phyloP scores from a whole-genome alignment of 768 basidiomycete species.

The Sarcomyxa edulis region DNA sequence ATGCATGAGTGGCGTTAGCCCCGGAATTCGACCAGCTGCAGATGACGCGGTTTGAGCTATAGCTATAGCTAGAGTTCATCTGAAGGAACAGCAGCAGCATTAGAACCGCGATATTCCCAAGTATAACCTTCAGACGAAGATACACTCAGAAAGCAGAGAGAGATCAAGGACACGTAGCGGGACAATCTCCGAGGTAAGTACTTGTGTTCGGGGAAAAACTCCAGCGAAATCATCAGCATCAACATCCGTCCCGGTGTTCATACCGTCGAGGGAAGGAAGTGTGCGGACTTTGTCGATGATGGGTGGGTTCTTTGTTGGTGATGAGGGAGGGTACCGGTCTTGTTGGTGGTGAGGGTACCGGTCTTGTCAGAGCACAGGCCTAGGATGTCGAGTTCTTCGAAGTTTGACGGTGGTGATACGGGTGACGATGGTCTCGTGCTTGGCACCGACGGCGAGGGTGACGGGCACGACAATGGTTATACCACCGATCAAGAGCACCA shows the following conservation, averaged over 20 bases:
- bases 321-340: conserved; percentile 96
- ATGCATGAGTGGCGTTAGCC: too few species aligned
- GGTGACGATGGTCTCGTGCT: conserved; percentile 99
- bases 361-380: conserved; percentile 99
- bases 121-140: too few species aligned
- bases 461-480: conserved; percentile 99
- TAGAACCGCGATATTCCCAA: too few species aligned
- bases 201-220: conserved; percentile 99
- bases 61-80: too few species aligned
- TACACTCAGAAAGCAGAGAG: conserved; percentile 96
- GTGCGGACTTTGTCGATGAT: conserved; percentile 74
- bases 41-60: too few species aligned
- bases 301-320: conserved; percentile 98
- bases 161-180: conserved; percentile 96
- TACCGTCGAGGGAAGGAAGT: conserved; percentile 84
- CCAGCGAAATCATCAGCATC: conserved; percentile 99
- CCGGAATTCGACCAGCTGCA: too few species aligned
- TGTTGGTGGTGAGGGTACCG: conserved; percentile 97
- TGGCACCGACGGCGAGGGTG: conserved; percentile 97
- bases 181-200: conserved; percentile 99
- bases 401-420: conserved; percentile 99
- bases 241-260: too few species aligned
- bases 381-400: conserved; percentile 96
- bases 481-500: conserved; percentile 98
- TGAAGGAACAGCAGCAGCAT: too few species aligned